Percentiles rank a stretch among this genome's conserved stretches.
These are phyloP conservation scores for Luvunga scandens DNA, from an alignment of 345 rosid species.

Conservation along the genomic window DNA sequence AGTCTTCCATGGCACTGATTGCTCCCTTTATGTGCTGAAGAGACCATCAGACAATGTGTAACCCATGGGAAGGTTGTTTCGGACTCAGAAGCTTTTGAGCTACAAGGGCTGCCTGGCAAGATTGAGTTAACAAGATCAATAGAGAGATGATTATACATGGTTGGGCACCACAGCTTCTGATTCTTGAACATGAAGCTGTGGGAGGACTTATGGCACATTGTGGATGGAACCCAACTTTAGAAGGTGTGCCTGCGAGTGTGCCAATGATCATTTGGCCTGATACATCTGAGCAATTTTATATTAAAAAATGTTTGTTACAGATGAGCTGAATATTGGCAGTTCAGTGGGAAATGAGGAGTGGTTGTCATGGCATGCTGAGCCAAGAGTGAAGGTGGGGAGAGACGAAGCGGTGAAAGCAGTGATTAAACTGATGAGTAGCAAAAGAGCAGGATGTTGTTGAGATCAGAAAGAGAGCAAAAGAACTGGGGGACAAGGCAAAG, in stretches of 20 bases:
- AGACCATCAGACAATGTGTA: background rate
- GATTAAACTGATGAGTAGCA: too few relatives aligned
- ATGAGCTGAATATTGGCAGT: too few relatives aligned
- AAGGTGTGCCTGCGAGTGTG: background rate
- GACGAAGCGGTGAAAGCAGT: too few relatives aligned
- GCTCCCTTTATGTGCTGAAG: background rate
- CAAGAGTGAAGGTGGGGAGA: too few relatives aligned
- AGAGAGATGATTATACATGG: background rate
- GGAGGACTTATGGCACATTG: background rate
- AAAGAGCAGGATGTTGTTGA: too few relatives aligned
- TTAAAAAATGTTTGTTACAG: too few relatives aligned
- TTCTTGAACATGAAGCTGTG: background rate
- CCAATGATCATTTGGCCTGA: background rate
- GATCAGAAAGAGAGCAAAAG: too few relatives aligned
- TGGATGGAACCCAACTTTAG: background rate
- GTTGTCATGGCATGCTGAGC: too few relatives aligned
- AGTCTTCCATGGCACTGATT: background rate
- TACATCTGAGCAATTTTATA: too few relatives aligned
- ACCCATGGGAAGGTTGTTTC: background rate
- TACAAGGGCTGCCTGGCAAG: background rate
- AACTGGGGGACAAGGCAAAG: too few relatives aligned
- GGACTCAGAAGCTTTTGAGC: background rate
- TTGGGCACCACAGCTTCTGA: background rate
- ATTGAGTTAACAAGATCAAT: background rate
- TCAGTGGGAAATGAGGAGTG: too few relatives aligned